Evolutionary conservation across 352 stramenopile species (phyloP).

Genomic region (Blastocystis sp.): DNA sequence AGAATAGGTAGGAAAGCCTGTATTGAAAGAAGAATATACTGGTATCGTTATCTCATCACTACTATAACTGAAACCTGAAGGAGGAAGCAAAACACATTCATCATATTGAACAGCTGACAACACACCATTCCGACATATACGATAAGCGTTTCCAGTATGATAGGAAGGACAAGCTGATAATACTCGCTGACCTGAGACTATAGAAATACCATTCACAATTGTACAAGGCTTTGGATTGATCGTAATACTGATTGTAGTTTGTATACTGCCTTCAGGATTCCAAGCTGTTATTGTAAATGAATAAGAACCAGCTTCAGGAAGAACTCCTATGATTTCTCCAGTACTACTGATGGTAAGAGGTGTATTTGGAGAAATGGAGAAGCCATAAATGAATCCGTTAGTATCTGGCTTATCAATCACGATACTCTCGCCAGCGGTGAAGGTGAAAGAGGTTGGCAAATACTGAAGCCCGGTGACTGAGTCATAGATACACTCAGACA

Average conservation of each 20-base stretch:
- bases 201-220: not conserved
- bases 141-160: not conserved
- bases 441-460: not conserved
- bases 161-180: not conserved
- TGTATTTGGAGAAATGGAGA: not conserved
- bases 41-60: not conserved
- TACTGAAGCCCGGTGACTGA: not conserved
- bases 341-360: not conserved
- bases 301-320: not conserved
- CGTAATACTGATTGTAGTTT: not conserved
- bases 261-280: not conserved
- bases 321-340: not conserved
- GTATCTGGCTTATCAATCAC: not conserved
- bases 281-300: not conserved
- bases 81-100: not conserved
- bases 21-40: too few relatives aligned
- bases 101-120: not conserved
- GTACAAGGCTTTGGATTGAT: not conserved
- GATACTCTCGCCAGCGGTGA: not conserved
- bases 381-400: not conserved
- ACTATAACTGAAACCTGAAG: not conserved
- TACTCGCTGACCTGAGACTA: not conserved
- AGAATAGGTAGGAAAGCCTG: not conserved
- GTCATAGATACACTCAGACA: not conserved
- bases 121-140: slow-evolving; percentile 11